Base-by-base conservation (phyloP, 306 rosid genomes). In the Pyrus pyrifolia region DNA sequence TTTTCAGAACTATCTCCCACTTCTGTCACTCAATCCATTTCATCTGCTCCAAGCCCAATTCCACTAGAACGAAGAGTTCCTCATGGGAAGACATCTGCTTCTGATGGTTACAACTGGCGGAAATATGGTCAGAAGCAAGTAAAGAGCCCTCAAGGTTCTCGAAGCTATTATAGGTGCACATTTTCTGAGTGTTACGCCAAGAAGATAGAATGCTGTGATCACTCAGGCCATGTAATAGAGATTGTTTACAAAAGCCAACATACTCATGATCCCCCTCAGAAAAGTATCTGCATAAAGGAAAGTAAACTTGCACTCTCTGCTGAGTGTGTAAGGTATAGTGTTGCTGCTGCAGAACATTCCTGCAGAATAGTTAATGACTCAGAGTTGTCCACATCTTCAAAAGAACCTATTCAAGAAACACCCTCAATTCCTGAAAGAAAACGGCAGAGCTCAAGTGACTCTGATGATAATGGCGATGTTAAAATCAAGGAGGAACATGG, bases 41-140 rank as follows among this genome's bases (percentile, higher is more conserved):
- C 93, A 78, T 74, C 88, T 72, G 87, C 77, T 45, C 70, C 83
- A 66, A 87, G 90, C 81, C 84, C 93, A 46, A 82, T 70, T 51
- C 65, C 74, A 27, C 80, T 23, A 15, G 87, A 82, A 70, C 85
- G 76, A 31, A 85, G 84, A 72, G 83, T 87, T 80, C 74, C 91
- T 71, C 83, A 74, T 72, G 49, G 76, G 52, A 92, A 88, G 87
- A 61, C 87, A n/a, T 67, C 92, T 75, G 80, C 91, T 78, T 88
- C 95, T 40, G 98, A 94, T 80, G 98, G 98, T 78, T 94, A 87
- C 87, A 94, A 90, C 85, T 94, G 97, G 98, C 87, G 98, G 78
- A 94, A 94, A 85, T 94, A 94, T 83, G 98, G 98, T 79, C 98
- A 94, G 88, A 94, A 94, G 89, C 98, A 94, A 86, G 98, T 94